A percentile compares a stretch with the other conserved stretches of the same genome.
phyloP scores from a whole-genome alignment of 768 basidiomycete genomes.

The Trametes sanguinea region DNA sequence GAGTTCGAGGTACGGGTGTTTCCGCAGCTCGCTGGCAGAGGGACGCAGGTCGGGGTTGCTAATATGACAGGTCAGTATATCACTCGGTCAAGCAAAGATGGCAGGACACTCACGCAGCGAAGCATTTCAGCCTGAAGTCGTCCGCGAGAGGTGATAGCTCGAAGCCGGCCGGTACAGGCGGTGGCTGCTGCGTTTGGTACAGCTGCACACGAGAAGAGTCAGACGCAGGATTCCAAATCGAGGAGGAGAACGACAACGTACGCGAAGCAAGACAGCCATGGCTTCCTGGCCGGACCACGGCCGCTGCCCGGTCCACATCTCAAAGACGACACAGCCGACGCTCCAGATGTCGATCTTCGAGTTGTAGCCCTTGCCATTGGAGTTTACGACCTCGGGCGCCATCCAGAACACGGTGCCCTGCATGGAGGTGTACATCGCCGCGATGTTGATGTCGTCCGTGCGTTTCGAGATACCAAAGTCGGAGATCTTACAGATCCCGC shows the following conservation, averaged over 20 bases:
- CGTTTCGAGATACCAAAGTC: slow-evolving; percentile 99
- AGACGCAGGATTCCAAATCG: not conserved
- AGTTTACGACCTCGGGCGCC: slow-evolving; percentile 93
- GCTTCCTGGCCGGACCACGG: slow-evolving; percentile 93
- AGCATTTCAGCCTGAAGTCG: slow-evolving; percentile 87
- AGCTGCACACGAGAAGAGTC: slow-evolving; percentile 48
- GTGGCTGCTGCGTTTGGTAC: slow-evolving; percentile 80
- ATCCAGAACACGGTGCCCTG: slow-evolving; percentile 99
- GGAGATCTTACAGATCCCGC: slow-evolving; percentile 94
- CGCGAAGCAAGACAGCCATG: slow-evolving; percentile 94
- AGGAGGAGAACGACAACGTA: slow-evolving; percentile 35
- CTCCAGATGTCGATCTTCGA: slow-evolving; percentile 99
- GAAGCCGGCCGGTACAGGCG: slow-evolving; percentile 87
- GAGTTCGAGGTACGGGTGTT: slow-evolving; percentile 76
- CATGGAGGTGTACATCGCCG: slow-evolving; percentile 90
- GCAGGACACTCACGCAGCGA: slow-evolving; percentile 68
- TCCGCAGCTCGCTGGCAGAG: slow-evolving; percentile 72
- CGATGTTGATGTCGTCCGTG: slow-evolving; percentile 80
- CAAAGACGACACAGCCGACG: slow-evolving; percentile 95
- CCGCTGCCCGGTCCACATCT: slow-evolving; percentile 97
- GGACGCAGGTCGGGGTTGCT: slow-evolving; percentile 87
- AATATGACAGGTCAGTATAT: slow-evolving; percentile 12
- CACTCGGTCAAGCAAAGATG: not conserved
- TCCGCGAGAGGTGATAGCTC: slow-evolving; percentile 72
- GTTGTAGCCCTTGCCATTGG: slow-evolving; percentile 88